phyloP scores from a whole-genome alignment of 192 early-diverging fungal genomes.

The Podila clonocystis region DNA sequence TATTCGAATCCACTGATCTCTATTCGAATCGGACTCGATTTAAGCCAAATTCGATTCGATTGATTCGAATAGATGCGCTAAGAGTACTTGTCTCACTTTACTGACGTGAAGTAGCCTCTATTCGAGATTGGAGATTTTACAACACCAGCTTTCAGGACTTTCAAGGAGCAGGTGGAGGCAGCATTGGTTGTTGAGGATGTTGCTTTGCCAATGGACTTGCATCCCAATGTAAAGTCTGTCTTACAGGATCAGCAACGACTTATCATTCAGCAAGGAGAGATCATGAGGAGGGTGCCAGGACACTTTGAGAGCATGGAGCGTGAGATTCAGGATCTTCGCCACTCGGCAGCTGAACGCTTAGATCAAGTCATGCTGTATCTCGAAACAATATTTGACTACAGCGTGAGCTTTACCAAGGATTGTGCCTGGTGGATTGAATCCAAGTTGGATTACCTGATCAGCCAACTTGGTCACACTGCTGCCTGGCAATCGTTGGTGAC shows the following conservation, averaged over 20 bases:
- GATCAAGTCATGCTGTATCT: conserved; percentile 5
- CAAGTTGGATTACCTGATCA: too few species aligned
- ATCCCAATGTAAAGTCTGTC: background rate
- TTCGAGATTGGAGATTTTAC: background rate
- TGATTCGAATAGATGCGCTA: too few species aligned
- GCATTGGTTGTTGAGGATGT: background rate
- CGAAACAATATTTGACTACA: background rate
- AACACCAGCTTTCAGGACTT: background rate
- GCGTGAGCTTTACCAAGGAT: background rate
- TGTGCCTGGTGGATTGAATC: too few species aligned
- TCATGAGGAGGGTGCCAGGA: background rate
- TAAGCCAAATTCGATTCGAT: too few species aligned
- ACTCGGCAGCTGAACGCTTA: background rate
- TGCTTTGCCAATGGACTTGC: background rate
- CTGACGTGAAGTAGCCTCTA: background rate
- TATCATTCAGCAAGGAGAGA: conserved; percentile 3
- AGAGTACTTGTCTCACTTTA: background rate
- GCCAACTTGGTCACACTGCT: too few species aligned
- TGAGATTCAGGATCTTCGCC: conserved; percentile 4
- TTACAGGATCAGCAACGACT: background rate
- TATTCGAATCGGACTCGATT: too few species aligned
- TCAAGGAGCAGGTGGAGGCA: background rate
- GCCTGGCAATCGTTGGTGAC: too few species aligned
- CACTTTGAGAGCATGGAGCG: background rate
- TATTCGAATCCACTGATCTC: too few species aligned